These are phyloP conservation scores for Pelargonium australe DNA, from an alignment of 441 rosid species.

Conservation along the genomic window DNA sequence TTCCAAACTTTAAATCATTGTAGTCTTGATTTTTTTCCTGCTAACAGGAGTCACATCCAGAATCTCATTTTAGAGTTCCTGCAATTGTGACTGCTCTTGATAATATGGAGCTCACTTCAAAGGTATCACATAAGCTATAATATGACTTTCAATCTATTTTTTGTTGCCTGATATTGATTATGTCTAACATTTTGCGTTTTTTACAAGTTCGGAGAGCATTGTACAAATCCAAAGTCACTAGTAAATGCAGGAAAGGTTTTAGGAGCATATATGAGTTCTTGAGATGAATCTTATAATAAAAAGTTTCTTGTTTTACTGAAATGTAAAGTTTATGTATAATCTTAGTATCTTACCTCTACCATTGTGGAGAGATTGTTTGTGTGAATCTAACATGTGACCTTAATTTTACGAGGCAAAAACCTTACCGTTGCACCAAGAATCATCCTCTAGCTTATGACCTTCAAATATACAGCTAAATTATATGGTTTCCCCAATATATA, in stretches of 20 bases:
- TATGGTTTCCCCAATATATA: neutral
- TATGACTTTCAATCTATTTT: neutral
- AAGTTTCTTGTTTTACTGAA: neutral
- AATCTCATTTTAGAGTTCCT: slow-evolving; percentile 88
- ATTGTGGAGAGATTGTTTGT: too few relatives aligned
- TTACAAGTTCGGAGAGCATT: neutral
- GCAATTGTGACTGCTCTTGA: slow-evolving; percentile 76
- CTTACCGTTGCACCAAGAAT: too few relatives aligned
- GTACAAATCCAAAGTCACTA: neutral
- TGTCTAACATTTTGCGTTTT: neutral
- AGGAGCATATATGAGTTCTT: neutral
- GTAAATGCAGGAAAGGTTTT: neutral
- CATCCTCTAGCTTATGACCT: neutral
- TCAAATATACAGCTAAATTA: neutral
- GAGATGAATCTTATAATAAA: neutral
- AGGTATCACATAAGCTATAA: slow-evolving; percentile 33
- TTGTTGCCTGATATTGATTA: slow-evolving; percentile 1
- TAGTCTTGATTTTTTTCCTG: slow-evolving; percentile 14
- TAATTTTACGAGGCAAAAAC: too few relatives aligned
- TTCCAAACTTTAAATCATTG: neutral
- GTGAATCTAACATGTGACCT: too few relatives aligned
- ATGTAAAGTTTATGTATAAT: neutral
- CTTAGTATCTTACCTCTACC: too few relatives aligned
- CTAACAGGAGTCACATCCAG: slow-evolving; percentile 83
- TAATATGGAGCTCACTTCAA: slow-evolving; percentile 60